Evolutionary conservation across 495 filamentous ascomycete species (phyloP).

Genomic region (Trichoderma orchidacearum): DNA sequence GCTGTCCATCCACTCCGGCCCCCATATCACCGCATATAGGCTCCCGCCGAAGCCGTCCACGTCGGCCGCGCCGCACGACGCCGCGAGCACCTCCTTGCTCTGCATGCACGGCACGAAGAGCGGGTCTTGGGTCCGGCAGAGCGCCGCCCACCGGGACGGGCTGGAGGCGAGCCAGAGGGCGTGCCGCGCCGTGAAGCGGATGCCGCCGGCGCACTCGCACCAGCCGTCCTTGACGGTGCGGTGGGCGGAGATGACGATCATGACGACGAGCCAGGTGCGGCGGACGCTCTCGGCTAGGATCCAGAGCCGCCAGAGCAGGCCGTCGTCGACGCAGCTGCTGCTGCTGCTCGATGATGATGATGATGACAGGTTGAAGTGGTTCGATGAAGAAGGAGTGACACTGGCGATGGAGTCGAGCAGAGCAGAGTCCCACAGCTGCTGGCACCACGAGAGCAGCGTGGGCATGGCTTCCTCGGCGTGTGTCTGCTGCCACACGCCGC

Average conservation of each 20-base stretch:
- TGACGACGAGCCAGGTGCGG: conserved; percentile 5
- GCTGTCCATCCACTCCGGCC: background rate
- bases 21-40: background rate
- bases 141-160: background rate
- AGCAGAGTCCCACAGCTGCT: background rate
- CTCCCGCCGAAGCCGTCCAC: background rate
- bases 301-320: conserved; percentile 23
- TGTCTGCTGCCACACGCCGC: conserved; percentile 4
- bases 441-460: conserved; percentile 4
- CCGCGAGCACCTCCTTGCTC: background rate
- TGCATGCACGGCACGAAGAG: background rate
- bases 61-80: background rate
- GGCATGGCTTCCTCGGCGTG: conserved; percentile 4
- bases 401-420: background rate
- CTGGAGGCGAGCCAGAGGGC: background rate
- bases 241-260: background rate
- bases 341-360: conserved; percentile 11
- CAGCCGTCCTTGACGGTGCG: too few relatives aligned
- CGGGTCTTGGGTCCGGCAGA: background rate
- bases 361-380: background rate
- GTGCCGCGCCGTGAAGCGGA: background rate
- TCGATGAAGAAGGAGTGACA: background rate
- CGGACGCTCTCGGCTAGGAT: conserved; percentile 30
- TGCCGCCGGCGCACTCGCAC: background rate
- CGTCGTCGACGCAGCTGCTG: conserved; percentile 9